These are phyloP conservation scores for Croton setiger DNA, from an alignment of 441 rosid species.

Conservation along the genomic window DNA sequence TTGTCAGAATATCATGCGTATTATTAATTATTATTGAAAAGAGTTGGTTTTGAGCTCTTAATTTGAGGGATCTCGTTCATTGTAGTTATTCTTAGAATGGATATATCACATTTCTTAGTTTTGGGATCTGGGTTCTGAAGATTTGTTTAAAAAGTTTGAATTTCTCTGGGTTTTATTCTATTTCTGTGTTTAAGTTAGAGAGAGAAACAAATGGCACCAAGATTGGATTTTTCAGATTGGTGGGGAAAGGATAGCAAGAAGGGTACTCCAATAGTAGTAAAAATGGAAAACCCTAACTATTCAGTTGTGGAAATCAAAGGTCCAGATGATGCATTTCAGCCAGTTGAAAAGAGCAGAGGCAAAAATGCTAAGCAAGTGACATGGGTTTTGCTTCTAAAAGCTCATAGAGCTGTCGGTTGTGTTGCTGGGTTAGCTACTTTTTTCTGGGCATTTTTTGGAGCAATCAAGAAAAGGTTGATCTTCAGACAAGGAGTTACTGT, in stretches of 20 bases:
- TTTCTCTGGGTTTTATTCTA: constrained; percentile 14
- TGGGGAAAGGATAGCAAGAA: constrained; percentile 62
- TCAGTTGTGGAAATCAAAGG: constrained; percentile 78
- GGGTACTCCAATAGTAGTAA: constrained; percentile 83
- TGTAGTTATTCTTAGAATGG: constrained; percentile 25
- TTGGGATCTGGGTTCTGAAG: constrained; percentile 47
- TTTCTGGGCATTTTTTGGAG: constrained; percentile 76
- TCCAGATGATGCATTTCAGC: constrained; percentile 82
- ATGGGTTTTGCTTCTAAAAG: constrained; percentile 91
- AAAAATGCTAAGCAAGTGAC: constrained; percentile 87
- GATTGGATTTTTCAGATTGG: constrained; percentile 64
- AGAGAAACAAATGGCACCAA: constrained; percentile 51
- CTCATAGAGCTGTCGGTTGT: constrained; percentile 81
- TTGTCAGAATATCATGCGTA: constrained; percentile 35
- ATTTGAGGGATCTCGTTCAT: constrained; percentile 30
- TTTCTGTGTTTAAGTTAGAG: constrained; percentile 3
- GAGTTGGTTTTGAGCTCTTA: constrained; percentile 20
- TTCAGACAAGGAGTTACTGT: constrained; percentile 54
- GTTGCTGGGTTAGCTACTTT: constrained; percentile 70
- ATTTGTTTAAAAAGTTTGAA: constrained; percentile 12
- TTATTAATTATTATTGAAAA: no score
- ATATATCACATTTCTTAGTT: constrained; percentile 29
- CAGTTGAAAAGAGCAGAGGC: constrained; percentile 77
- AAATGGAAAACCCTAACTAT: constrained; percentile 82
- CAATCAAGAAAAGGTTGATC: constrained; percentile 67